Evolutionary conservation across 495 filamentous ascomycete species (phyloP).

Genomic region (Penicillium egyptiacum): DNA sequence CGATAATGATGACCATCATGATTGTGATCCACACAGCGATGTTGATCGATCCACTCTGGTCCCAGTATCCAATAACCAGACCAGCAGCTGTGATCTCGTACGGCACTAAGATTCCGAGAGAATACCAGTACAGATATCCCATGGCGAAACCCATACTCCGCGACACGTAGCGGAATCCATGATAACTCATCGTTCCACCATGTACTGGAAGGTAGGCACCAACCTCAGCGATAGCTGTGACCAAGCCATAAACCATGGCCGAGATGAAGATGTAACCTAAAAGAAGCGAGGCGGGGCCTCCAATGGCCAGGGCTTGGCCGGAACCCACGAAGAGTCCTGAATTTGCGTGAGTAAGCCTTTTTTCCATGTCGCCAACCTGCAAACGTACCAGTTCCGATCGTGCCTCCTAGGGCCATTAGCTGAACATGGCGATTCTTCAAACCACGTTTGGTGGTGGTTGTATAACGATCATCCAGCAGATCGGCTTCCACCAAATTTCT

Average conservation of each 20-base stretch:
- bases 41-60: slow-evolving; percentile 32
- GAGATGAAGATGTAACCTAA: slow-evolving; percentile 65
- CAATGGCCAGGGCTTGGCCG: slow-evolving; percentile 57
- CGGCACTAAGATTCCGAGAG: slow-evolving; percentile 65
- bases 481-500: slow-evolving; percentile 37
- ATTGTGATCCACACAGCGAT: slow-evolving; percentile 70
- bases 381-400: slow-evolving; percentile 60
- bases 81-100: slow-evolving; percentile 70
- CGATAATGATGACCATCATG: slow-evolving; percentile 65
- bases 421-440: slow-evolving; percentile 60
- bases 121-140: slow-evolving; percentile 62
- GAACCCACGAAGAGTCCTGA: slow-evolving; percentile 50
- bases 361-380: not conserved
- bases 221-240: slow-evolving; percentile 65
- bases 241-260: slow-evolving; percentile 57
- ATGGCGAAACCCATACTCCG: slow-evolving; percentile 63
- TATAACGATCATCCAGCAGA: slow-evolving; percentile 42
- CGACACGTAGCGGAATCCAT: slow-evolving; percentile 60
- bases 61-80: slow-evolving; percentile 73
- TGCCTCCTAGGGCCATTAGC: slow-evolving; percentile 67
- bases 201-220: slow-evolving; percentile 62
- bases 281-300: slow-evolving; percentile 63
- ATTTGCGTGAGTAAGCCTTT: not conserved
- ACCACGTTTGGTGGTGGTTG: slow-evolving; percentile 38
- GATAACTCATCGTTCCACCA: slow-evolving; percentile 58